Base-by-base conservation (phyloP, 805 yeast genomes). In the Suhomyces kilbournensis region DNA sequence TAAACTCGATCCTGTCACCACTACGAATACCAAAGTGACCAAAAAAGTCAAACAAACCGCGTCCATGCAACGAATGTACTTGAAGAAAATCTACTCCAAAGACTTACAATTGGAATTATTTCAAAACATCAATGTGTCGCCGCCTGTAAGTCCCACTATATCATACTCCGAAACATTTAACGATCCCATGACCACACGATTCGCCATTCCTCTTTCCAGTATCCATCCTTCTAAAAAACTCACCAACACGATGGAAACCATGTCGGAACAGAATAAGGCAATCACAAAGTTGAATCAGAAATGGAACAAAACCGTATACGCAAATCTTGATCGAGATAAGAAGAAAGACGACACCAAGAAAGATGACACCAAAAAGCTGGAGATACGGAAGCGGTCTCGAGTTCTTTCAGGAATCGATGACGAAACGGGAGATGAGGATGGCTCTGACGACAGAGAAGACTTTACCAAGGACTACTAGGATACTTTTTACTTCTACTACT, bases 41-140 rank as follows among this genome's bases (percentile, higher is more conserved):
- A 61, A 59, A 47, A 64, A 61, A 47, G 40, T 46, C 19, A 60
- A 58, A 28, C 44, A 52, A 20, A 50, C 44, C 32, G 48, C 46
- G 10, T 48, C 63, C n/a, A 60, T 61, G 51, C 64, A 65, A 49
- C 58, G 65, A 28, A 53, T 62, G 53, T 61, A 57, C 49, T 53
- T 71, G 48, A 73, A 71, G 51, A 68, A 67, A 53, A 53, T 71
- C 1, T 65, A 64, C 49, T 68, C 75, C 19, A 75, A 74, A 55
- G 78, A 74, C 38, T 56, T 75, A 7, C 76, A 74, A 54, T 49
- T 71, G 15, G 79, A 75, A 59, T 57, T 74, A 10, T 53, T 61
- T 14, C 55, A 59, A 15, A 53, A 55, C 44, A 57, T 40, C 43
- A 52, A 52, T 40, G 57, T 44, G 8, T 47, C 56, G 14, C 54